These are phyloP conservation scores for Citrullus amarus DNA, from an alignment of 306 rosid species.

Conservation along the genomic window DNA sequence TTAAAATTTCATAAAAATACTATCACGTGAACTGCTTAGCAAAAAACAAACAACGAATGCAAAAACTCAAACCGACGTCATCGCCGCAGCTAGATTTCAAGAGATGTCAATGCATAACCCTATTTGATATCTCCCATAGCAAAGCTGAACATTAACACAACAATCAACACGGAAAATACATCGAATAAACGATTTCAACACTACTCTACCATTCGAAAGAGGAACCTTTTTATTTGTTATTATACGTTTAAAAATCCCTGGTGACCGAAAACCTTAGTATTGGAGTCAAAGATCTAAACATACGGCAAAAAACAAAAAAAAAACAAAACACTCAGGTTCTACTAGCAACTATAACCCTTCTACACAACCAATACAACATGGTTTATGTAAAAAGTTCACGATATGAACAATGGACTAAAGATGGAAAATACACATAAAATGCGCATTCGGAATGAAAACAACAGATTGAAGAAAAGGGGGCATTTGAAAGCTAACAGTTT, in stretches of 20 bases:
- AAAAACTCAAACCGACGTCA: background rate
- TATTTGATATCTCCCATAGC: background rate
- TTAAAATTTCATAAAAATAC: background rate
- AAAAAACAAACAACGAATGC: background rate
- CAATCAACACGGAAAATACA: background rate
- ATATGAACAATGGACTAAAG: background rate
- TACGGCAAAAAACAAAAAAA: no score
- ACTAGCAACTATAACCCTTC: background rate
- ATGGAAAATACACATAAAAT: background rate
- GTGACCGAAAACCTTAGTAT: background rate
- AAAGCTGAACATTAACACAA: background rate
- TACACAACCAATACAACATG: background rate
- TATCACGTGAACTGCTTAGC: background rate
- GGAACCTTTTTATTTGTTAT: background rate
- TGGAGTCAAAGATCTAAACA: background rate
- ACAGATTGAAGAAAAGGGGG: background rate
- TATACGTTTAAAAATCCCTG: background rate
- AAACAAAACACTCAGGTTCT: no score
- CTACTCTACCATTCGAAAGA: background rate
- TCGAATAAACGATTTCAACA: background rate
- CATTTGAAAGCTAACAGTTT: slow-evolving; percentile 30
- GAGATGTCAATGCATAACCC: background rate
- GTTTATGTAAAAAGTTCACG: no score
- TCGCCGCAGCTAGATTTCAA: background rate
- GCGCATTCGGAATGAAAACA: background rate